Percentiles rank a stretch among this genome's conserved stretches.
Conservation (phyloP, 2,329 filamentous ascomycete species). For the Penicillium sp. region DNA sequence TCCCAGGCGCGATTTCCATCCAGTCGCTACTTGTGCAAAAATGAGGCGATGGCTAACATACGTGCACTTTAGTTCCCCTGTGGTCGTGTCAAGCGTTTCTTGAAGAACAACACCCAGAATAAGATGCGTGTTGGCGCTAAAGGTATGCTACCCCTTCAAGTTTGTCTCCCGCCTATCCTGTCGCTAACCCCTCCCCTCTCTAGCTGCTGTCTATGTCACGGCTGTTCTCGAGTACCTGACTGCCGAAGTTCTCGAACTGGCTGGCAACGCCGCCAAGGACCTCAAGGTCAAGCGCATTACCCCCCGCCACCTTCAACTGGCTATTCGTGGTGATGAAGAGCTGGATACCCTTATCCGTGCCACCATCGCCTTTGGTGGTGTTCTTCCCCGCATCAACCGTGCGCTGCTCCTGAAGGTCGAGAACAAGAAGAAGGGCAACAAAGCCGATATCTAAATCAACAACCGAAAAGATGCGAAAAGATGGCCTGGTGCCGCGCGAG, state of each 20-base stretch:
- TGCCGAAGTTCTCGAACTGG: slow-evolving; percentile 94
- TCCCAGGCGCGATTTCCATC: neutral
- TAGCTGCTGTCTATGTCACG: slow-evolving; percentile 92
- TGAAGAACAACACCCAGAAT: slow-evolving; percentile 98
- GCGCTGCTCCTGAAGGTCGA: slow-evolving; percentile 93
- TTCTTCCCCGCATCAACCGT: slow-evolving; percentile 97
- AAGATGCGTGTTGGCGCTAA: slow-evolving; percentile 99
- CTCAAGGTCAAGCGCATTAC: slow-evolving; percentile 99
- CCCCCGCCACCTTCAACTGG: slow-evolving; percentile 92
- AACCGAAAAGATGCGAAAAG: slow-evolving; percentile 4
- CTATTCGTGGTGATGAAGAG: slow-evolving; percentile 97
- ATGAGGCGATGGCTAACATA: slow-evolving; percentile 23
- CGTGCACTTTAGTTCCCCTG: slow-evolving; percentile 76
- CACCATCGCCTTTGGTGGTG: slow-evolving; percentile 97
- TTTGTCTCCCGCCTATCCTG: neutral
- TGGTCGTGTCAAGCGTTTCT: slow-evolving; percentile 99
- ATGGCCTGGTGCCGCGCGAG: slow-evolving; percentile 4
- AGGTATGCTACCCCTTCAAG: slow-evolving; percentile 39
- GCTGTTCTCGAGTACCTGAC: slow-evolving; percentile 97
- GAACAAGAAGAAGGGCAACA: slow-evolving; percentile 81
- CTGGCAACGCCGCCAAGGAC: slow-evolving; percentile 98
- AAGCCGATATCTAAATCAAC: slow-evolving; percentile 6
- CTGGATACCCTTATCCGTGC: slow-evolving; percentile 95
- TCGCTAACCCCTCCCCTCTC: slow-evolving; percentile 13
- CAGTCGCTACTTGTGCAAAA: neutral